Conservation (phyloP, 2,329 filamentous ascomycete species). For the Coniosporium uncinatum region DNA sequence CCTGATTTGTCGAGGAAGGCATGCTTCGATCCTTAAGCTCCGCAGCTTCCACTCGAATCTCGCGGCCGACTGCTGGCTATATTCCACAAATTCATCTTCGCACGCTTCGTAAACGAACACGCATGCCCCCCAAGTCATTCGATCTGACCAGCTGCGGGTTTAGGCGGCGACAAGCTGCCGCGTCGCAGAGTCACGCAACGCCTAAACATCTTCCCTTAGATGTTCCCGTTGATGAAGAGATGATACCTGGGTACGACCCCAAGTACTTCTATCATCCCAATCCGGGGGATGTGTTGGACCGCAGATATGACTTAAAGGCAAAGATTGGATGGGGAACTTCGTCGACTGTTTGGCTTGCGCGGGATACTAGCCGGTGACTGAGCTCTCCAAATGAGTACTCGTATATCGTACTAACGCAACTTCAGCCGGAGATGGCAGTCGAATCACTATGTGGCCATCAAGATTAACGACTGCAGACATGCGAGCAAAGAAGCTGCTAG, state of each 20-base stretch:
- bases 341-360: constrained; percentile 35
- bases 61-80: too few relatives aligned
- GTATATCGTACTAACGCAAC: not conserved
- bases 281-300: constrained; percentile 5
- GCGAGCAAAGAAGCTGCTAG: constrained; percentile 11
- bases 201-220: too few relatives aligned
- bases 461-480: constrained; percentile 17
- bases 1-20: too few relatives aligned
- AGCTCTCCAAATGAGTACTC: not conserved
- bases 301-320: constrained; percentile 1
- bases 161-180: too few relatives aligned
- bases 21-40: too few relatives aligned
- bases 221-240: constrained; percentile 1
- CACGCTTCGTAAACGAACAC: too few relatives aligned
- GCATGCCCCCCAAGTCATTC: too few relatives aligned
- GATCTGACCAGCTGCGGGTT: too few relatives aligned
- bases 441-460: constrained; percentile 24
- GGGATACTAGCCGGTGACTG: constrained; percentile 21
- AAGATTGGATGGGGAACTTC: constrained; percentile 5
- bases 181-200: too few relatives aligned
- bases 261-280: constrained; percentile 4
- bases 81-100: too few relatives aligned
- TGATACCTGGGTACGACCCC: not conserved
- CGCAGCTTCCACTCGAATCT: too few relatives aligned
- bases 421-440: constrained; percentile 12